phyloP scores from a whole-genome alignment of 1,284 basidiomycete genomes.

The Ustilago curta region DNA sequence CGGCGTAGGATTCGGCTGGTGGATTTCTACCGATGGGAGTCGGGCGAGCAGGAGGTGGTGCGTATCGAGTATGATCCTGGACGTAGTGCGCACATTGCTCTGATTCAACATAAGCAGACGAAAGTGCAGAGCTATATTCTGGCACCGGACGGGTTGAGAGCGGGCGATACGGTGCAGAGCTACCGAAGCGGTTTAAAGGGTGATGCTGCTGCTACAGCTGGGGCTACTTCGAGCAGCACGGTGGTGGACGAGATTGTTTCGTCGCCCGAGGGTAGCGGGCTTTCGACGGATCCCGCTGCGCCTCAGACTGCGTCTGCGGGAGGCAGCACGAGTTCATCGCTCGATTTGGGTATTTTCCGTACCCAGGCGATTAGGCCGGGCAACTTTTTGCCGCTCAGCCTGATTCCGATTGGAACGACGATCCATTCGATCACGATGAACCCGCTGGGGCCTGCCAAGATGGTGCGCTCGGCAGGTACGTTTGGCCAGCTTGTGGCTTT shows the following conservation, averaged over 20 bases:
- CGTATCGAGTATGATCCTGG: conserved; percentile 97
- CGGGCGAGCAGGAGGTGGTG: conserved; percentile 87
- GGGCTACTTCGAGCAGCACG: conserved; percentile 10
- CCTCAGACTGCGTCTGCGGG: conserved; percentile 34
- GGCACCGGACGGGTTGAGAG: conserved; percentile 87
- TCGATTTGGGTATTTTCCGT: conserved; percentile 87
- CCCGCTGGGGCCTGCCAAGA: conserved; percentile 81
- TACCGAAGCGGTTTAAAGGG: conserved; percentile 73
- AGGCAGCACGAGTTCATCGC: conserved; percentile 73
- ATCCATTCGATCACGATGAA: conserved; percentile 87
- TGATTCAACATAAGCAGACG: conserved; percentile 76
- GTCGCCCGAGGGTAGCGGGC: conserved; percentile 13
- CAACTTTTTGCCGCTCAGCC: conserved; percentile 89
- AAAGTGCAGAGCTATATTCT: conserved; percentile 84
- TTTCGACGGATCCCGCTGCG: conserved; percentile 36
- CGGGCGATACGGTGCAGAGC: conserved; percentile 88
- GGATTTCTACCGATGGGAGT: conserved; percentile 81
- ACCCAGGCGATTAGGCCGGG: conserved; percentile 87
- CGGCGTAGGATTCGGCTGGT: conserved; percentile 84
- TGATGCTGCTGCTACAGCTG: conserved; percentile 1
- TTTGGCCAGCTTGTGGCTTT: conserved; percentile 78
- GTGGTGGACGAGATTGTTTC: conserved; percentile 27
- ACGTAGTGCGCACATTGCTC: conserved; percentile 91
- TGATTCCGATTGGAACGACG: conserved; percentile 91
- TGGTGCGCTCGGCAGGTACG: conserved; percentile 90